These are phyloP conservation scores for Fonsecaea multimorphosa DNA, from an alignment of 2,329 filamentous ascomycete genomes.

Conservation along the genomic window DNA sequence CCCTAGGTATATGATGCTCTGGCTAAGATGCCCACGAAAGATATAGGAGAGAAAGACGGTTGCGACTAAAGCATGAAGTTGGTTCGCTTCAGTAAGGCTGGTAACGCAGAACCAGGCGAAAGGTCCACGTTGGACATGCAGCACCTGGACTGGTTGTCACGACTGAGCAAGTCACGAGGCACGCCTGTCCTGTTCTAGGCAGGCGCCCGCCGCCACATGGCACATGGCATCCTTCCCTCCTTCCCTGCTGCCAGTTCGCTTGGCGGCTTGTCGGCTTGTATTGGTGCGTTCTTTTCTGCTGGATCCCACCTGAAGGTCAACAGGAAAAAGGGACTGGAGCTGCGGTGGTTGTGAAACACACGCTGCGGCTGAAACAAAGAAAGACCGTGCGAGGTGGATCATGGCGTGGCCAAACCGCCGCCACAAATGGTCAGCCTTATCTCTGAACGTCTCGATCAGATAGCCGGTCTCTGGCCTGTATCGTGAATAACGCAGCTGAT, in stretches of 20 bases:
- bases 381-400: not conserved
- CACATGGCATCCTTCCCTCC: too few species aligned
- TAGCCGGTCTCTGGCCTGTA: too few species aligned
- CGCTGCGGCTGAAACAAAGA: not conserved
- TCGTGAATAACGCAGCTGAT: not conserved
- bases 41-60: not conserved
- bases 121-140: not conserved
- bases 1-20: not conserved
- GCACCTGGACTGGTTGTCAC: not conserved
- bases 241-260: not conserved
- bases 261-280: not conserved
- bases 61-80: not conserved
- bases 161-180: constrained; percentile 1
- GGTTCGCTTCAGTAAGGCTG: not conserved
- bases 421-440: not conserved
- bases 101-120: not conserved
- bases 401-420: not conserved
- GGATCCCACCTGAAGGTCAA: too few species aligned
- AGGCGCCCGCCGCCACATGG: not conserved
- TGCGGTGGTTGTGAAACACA: not conserved
- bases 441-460: not conserved
- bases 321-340: not conserved
- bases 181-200: not conserved
- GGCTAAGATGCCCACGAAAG: not conserved
- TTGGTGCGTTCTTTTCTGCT: not conserved